Evolutionary conservation across 2,329 filamentous ascomycete species (phyloP), one percentile per base, ranked within the genome.

Genomic region (Xylariales sp.): DNA sequence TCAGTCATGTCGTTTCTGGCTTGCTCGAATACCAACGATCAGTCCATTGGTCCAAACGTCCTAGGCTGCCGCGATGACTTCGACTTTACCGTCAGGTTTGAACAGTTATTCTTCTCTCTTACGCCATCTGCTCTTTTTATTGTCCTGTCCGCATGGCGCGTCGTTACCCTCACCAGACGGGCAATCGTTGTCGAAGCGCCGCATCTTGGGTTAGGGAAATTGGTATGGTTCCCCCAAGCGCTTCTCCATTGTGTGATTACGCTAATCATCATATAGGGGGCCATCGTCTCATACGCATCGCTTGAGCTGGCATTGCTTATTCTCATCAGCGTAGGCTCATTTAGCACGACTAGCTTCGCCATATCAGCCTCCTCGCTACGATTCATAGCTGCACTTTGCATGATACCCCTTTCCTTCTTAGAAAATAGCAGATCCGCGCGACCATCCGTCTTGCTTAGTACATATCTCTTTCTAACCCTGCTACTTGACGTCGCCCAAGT

Each of bases 71-170:
- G 83, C 9, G 80, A 76, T 58, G 80, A 83, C 65, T 86, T 86
- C 62, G 84, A 86, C 71, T 85, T 86, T 64, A 86, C 84, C 0
- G 74, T 85, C 57, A 79, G 78, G 34, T 86, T 87, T 62, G 84
- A 86, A 72, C 77, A 81, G 23, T 76, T 84, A 3, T 78, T 85
- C 57, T 78, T 86, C n/a, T 78, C 80, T 1, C 77, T 85, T 8
- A 73, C 83, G 2, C 84, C 84, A 0, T 74, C 80, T 0, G 71
- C 78, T 1, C 60, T 83, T 0, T 83, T 85, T 48, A 69, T 83
- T 12, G 68, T 78, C 0, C 59, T 79, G 1, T 78, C 80, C 0
- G 39, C 80, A 53, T 73, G 77, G 14, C 76, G 83, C 0, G 68
- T 80, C 0, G 60, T 77, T 0, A 71, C 78, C 1, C 69, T 84